Evolutionary conservation across 2,329 filamentous ascomycete species (phyloP).

Genomic region (Geoglossum cookeanum): DNA sequence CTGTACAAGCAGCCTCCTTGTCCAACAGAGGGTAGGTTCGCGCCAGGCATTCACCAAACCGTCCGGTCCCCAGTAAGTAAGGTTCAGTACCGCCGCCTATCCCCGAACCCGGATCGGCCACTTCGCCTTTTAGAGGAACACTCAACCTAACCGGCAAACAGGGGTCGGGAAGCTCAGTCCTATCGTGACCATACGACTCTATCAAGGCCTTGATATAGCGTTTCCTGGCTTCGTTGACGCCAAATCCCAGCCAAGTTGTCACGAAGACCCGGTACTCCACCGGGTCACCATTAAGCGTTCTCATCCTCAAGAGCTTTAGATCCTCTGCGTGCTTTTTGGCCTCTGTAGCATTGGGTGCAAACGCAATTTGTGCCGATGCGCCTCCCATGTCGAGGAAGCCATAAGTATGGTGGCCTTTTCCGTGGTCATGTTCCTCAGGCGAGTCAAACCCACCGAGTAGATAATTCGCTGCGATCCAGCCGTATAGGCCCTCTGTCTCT

Average conservation of each 20-base stretch:
- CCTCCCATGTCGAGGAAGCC: slow-evolving; percentile 98
- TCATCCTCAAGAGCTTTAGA: slow-evolving; percentile 66
- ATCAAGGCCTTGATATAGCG: slow-evolving; percentile 66
- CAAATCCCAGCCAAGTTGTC: slow-evolving; percentile 91
- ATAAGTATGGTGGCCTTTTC: slow-evolving; percentile 82
- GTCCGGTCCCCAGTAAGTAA: slow-evolving; percentile 61
- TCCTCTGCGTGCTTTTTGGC: slow-evolving; percentile 77
- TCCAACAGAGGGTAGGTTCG: slow-evolving; percentile 72
- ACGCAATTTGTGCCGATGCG: slow-evolving; percentile 92
- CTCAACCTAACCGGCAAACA: slow-evolving; percentile 67
- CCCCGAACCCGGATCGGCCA: slow-evolving; percentile 19
- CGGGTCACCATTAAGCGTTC: slow-evolving; percentile 59
- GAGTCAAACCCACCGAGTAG: slow-evolving; percentile 76
- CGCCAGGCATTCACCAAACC: slow-evolving; percentile 67
- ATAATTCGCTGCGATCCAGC: slow-evolving; percentile 96
- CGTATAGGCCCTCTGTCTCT: slow-evolving; percentile 88
- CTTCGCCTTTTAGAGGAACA: slow-evolving; percentile 51
- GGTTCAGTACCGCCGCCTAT: slow-evolving; percentile 22
- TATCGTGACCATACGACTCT: slow-evolving; percentile 39
- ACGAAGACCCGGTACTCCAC: slow-evolving; percentile 83
- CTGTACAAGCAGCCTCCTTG: slow-evolving; percentile 68
- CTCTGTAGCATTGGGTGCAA: slow-evolving; percentile 85
- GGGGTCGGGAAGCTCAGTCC: slow-evolving; percentile 64
- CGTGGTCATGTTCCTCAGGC: slow-evolving; percentile 55
- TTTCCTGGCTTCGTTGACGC: slow-evolving; percentile 79